These are phyloP conservation scores for Camelina sativa DNA, from an alignment of 345 rosid species.

Conservation along the genomic window DNA sequence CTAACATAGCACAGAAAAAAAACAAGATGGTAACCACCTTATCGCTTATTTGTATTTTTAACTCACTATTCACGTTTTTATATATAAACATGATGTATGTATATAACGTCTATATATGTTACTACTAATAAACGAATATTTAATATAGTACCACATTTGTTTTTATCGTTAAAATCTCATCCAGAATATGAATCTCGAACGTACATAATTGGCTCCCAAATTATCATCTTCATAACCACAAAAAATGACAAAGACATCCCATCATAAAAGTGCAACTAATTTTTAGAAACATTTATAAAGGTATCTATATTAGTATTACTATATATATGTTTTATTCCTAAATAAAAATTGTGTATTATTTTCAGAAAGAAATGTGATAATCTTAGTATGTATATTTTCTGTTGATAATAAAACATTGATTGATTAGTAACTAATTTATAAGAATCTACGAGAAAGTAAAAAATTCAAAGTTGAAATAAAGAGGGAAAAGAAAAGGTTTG, in stretches of 20 bases:
- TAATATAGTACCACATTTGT: background rate
- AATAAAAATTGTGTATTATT: too few relatives aligned
- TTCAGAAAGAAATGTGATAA: too few relatives aligned
- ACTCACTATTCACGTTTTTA: constrained; percentile 26
- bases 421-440: background rate
- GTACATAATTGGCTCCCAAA: constrained; percentile 8
- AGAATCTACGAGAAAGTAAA: background rate
- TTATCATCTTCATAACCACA: background rate
- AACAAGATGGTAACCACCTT: background rate
- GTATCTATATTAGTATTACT: too few relatives aligned
- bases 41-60: background rate
- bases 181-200: constrained; percentile 2
- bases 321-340: too few relatives aligned
- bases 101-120: background rate
- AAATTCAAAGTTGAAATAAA: background rate
- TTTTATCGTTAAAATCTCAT: background rate
- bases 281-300: too few relatives aligned
- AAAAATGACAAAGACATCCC: background rate
- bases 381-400: too few relatives aligned
- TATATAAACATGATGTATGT: background rate
- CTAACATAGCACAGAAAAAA: too few relatives aligned
- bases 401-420: too few relatives aligned
- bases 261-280: too few relatives aligned
- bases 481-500: background rate
- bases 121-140: background rate